phyloP scores from a whole-genome alignment of 768 basidiomycete species.

The Porpolomopsis calyptriformis region DNA sequence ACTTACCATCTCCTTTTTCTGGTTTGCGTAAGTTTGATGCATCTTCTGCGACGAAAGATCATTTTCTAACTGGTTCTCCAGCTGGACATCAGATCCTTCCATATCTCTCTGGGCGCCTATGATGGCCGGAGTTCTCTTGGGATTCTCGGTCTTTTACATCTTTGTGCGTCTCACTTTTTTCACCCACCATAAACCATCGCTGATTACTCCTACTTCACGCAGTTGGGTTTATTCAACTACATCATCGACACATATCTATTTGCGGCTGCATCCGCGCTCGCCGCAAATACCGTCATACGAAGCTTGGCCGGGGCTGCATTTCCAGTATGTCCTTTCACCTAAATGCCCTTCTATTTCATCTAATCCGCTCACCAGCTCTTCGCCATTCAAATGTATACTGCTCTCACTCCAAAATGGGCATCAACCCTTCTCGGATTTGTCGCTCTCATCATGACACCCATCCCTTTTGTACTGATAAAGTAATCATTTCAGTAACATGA shows the following conservation, averaged over 20 bases:
- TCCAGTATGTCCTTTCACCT: slow-evolving; percentile 24
- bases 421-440: slow-evolving; percentile 46
- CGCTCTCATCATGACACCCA: slow-evolving; percentile 41
- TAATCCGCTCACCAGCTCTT: slow-evolving; percentile 29
- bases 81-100: slow-evolving; percentile 49
- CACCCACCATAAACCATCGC: not conserved
- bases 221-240: slow-evolving; percentile 50
- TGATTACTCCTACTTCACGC: not conserved
- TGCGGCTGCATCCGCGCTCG: slow-evolving; percentile 47
- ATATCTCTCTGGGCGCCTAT: slow-evolving; percentile 46
- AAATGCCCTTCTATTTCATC: not conserved
- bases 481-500: slow-evolving; percentile 12
- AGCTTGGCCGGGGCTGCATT: slow-evolving; percentile 45
- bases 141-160: slow-evolving; percentile 44
- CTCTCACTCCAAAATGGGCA: slow-evolving; percentile 45
- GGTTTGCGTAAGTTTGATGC: slow-evolving; percentile 39
- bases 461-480: slow-evolving; percentile 37
- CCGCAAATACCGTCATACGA: slow-evolving; percentile 41
- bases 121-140: slow-evolving; percentile 36
- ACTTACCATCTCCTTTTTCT: slow-evolving; percentile 47
- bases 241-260: slow-evolving; percentile 50
- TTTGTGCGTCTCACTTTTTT: slow-evolving; percentile 32
- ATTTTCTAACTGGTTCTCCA: slow-evolving; percentile 12
- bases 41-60: not conserved
- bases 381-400: slow-evolving; percentile 42